These are phyloP conservation scores for Phaeolepiota aurea DNA, from an alignment of 768 basidiomycete species.

Conservation along the genomic window DNA sequence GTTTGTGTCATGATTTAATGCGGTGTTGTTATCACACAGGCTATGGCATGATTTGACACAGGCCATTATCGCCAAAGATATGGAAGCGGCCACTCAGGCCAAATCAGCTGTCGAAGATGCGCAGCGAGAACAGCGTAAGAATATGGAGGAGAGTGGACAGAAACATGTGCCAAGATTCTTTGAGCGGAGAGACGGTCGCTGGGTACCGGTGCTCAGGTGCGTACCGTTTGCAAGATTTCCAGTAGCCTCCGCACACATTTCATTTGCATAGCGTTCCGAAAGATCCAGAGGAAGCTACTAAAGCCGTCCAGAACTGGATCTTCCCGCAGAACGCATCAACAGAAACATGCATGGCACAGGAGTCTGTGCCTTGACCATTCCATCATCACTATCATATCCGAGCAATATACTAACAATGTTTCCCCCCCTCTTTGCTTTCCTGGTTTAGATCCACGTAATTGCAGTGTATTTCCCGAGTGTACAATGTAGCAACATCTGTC, in stretches of 20 bases:
- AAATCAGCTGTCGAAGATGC: conserved; percentile 89
- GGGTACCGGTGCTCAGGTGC: conserved; percentile 73
- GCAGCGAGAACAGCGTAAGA: conserved; percentile 73
- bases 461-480: conserved; percentile 16
- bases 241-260: conserved; percentile 4
- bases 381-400: background rate
- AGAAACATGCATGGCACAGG: background rate
- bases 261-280: conserved; percentile 50
- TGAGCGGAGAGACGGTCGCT: conserved; percentile 63
- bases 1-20: background rate
- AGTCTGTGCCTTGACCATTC: background rate
- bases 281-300: conserved; percentile 57
- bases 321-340: conserved; percentile 30
- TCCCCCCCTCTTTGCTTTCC: conserved; percentile 5
- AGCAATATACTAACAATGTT: background rate
- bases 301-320: conserved; percentile 73
- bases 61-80: conserved; percentile 82
- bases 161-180: conserved; percentile 78
- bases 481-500: conserved; percentile 15
- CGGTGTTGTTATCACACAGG: conserved; percentile 21
- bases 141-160: conserved; percentile 66
- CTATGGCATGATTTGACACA: conserved; percentile 80
- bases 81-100: conserved; percentile 88
- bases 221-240: conserved; percentile 16
- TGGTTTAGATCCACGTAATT: conserved; percentile 16